These are phyloP conservation scores for Glycine tomentella DNA, from an alignment of 306 rosid species.

Conservation along the genomic window DNA sequence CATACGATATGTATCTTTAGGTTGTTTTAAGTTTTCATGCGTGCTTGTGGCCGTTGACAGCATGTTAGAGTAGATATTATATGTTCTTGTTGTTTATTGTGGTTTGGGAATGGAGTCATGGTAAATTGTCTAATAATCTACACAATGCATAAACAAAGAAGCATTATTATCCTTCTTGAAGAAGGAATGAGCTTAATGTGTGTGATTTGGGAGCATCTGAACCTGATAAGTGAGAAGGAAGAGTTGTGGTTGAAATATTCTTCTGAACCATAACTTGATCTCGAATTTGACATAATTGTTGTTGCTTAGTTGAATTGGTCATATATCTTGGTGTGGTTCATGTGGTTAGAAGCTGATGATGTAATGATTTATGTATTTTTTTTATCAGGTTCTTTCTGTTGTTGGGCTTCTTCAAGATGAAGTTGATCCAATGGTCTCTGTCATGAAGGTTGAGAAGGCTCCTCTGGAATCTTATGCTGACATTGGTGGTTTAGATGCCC, in stretches of 20 bases:
- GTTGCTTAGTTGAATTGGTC: neutral
- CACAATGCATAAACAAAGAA: neutral
- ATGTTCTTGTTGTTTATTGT: too few species aligned
- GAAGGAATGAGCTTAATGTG: neutral
- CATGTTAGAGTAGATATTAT: neutral
- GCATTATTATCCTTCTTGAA: neutral
- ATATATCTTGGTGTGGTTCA: neutral
- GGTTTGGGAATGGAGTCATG: neutral
- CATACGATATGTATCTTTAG: neutral
- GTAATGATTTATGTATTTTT: slow-evolving; percentile 15
- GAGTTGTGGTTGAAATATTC: slow-evolving; percentile 22
- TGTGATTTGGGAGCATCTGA: neutral
- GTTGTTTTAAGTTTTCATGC: neutral
- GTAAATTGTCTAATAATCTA: slow-evolving; percentile 5
- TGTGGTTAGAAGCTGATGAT: slow-evolving; percentile 29
- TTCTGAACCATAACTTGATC: neutral
- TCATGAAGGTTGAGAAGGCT: slow-evolving; percentile 94
- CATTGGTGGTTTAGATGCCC: slow-evolving; percentile 97
- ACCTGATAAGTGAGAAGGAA: neutral
- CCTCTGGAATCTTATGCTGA: slow-evolving; percentile 98
- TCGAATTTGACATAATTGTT: neutral
- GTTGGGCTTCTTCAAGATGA: slow-evolving; percentile 99
- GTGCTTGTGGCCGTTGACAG: neutral
- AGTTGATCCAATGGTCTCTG: slow-evolving; percentile 95
- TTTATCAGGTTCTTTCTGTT: slow-evolving; percentile 87